phyloP scores from a whole-genome alignment of 73 alveolate genomes.

The Paramecium biaurelia region DNA sequence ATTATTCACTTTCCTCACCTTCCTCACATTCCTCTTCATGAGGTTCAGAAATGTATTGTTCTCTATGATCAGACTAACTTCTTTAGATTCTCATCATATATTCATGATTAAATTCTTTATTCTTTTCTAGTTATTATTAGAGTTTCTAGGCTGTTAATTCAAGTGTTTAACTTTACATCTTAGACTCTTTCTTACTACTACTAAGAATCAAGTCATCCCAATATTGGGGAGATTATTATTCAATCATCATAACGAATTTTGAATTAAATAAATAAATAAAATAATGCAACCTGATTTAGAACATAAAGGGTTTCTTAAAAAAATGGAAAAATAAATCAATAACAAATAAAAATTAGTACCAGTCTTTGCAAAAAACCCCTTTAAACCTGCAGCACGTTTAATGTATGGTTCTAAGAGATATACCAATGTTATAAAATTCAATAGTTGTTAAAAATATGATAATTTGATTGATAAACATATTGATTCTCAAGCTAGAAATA shows the following conservation, averaged over 20 bases:
- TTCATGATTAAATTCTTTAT: conserved; percentile 20
- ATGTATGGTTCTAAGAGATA: not conserved
- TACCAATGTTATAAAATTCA: not conserved
- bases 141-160: conserved; percentile 32
- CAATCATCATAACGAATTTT: conserved; percentile 37
- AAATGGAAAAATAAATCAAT: not conserved
- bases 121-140: not conserved
- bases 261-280: conserved; percentile 11
- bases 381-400: not conserved
- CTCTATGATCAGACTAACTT: conserved; percentile 1
- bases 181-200: not conserved
- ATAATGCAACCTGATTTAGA: not conserved
- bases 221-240: conserved; percentile 36
- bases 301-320: not conserved
- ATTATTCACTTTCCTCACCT: not conserved
- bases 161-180: not conserved
- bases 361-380: not conserved
- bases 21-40: not conserved
- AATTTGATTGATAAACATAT: not conserved
- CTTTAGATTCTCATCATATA: not conserved
- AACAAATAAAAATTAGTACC: not conserved
- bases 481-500: not conserved
- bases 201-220: conserved; percentile 18
- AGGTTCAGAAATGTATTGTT: conserved; percentile 10
- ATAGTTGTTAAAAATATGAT: not conserved